Evolutionary conservation across 2,329 filamentous ascomycete species (phyloP).

Genomic region (Calonectria crousiana): DNA sequence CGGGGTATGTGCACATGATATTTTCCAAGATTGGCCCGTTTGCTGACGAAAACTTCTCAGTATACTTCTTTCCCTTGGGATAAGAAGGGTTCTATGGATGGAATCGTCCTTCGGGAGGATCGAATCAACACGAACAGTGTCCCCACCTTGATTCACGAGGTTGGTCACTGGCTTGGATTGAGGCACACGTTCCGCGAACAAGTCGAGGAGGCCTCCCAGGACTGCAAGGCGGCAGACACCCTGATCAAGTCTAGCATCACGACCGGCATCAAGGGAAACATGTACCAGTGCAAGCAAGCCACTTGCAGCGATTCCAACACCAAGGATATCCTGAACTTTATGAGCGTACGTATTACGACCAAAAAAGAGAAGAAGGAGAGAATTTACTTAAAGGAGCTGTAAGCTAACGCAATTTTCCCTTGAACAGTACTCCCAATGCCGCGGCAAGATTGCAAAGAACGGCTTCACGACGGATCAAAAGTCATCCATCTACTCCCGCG

Average conservation of each 20-base stretch:
- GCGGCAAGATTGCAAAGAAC: slow-evolving; percentile 21
- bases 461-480: slow-evolving; percentile 43
- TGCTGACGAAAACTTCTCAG: neutral
- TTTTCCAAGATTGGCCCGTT: too few species aligned
- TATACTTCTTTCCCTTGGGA: slow-evolving; percentile 20
- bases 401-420: neutral
- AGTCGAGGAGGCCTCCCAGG: slow-evolving; percentile 16
- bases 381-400: too few species aligned
- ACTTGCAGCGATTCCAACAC: slow-evolving; percentile 17
- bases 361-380: too few species aligned
- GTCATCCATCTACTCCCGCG: slow-evolving; percentile 38
- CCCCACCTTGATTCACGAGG: slow-evolving; percentile 17
- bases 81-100: slow-evolving; percentile 18
- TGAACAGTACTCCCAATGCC: slow-evolving; percentile 12
- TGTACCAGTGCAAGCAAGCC: slow-evolving; percentile 33
- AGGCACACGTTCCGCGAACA: slow-evolving; percentile 23
- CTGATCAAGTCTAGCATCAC: slow-evolving; percentile 37
- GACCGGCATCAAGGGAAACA: slow-evolving; percentile 20
- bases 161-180: slow-evolving; percentile 25
- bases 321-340: slow-evolving; percentile 36
- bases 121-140: slow-evolving; percentile 1
- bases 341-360: slow-evolving; percentile 33
- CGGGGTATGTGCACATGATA: neutral
- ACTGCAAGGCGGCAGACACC: slow-evolving; percentile 31
- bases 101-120: slow-evolving; percentile 18